Conservation (phyloP, 75 land plant genomes). For the Picea sitchensis region DNA sequence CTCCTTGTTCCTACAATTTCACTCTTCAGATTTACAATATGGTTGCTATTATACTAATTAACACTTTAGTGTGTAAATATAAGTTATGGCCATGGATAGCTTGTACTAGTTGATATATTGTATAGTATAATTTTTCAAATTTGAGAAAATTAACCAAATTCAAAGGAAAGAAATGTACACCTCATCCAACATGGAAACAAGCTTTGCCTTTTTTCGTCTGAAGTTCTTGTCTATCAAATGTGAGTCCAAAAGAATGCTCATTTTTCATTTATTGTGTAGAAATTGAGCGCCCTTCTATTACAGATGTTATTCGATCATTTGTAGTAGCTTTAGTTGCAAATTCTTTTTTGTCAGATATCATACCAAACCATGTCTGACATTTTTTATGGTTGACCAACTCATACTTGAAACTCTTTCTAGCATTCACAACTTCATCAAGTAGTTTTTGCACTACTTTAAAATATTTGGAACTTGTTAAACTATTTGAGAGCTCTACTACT, state of each 20-base stretch:
- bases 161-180: constrained; percentile 7
- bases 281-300: not conserved
- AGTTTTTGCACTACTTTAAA: constrained; percentile 22
- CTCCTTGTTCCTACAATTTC: no score
- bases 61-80: no score
- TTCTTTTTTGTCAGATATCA: not conserved
- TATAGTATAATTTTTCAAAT: no score
- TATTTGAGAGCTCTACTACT: not conserved
- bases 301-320: not conserved
- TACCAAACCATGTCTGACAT: not conserved
- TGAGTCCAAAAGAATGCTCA: constrained; percentile 6
- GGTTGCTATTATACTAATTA: no score
- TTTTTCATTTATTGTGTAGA: not conserved
- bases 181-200: constrained; percentile 36
- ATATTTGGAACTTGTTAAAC: constrained; percentile 10
- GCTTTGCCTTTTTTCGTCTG: constrained; percentile 33
- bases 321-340: not conserved
- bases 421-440: constrained; percentile 24
- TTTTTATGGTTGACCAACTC: not conserved
- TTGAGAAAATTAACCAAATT: not conserved
- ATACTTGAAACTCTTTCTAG: constrained; percentile 12
- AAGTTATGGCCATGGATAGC: no score
- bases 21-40: no score
- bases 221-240: constrained; percentile 24
- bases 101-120: no score